phyloP scores from a whole-genome alignment of 139 green algal species.

The Parachlorella kessleri region DNA sequence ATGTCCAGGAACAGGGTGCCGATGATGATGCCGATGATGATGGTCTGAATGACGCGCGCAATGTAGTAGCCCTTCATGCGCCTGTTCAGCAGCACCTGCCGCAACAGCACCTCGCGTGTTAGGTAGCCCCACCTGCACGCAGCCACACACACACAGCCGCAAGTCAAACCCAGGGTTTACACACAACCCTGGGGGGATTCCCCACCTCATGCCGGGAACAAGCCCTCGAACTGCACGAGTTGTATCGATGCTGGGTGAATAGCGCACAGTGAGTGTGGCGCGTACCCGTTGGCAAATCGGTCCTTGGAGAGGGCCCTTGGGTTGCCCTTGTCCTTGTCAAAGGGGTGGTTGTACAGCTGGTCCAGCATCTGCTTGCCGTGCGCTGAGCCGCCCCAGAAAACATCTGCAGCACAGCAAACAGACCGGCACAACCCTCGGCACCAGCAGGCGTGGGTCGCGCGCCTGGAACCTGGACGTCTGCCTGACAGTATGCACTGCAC shows the following conservation, averaged over 20 bases:
- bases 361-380: conserved; percentile 8
- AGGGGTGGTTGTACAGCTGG: conserved; percentile 16
- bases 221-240: no score
- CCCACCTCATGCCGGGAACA: no score
- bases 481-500: no score
- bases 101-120: background rate
- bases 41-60: conserved; percentile 27
- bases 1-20: conserved; percentile 28
- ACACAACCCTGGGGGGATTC: no score
- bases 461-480: no score
- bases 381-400: conserved; percentile 23
- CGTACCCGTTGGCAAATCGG: conserved; percentile 10
- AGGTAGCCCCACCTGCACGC: conserved; percentile 7
- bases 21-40: conserved; percentile 39
- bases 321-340: background rate
- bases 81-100: conserved; percentile 13
- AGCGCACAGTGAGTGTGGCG: no score
- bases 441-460: no score
- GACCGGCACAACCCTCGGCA: no score
- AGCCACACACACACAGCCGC: no score
- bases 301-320: background rate
- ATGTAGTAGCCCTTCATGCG: conserved; percentile 17
- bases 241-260: no score
- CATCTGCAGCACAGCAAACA: no score
- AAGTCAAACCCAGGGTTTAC: no score